A percentile compares a stretch with the other conserved stretches of the same genome.
These are phyloP conservation scores for Cladophialophora chaetospira DNA, from an alignment of 2,329 filamentous ascomycete species.

Conservation along the genomic window DNA sequence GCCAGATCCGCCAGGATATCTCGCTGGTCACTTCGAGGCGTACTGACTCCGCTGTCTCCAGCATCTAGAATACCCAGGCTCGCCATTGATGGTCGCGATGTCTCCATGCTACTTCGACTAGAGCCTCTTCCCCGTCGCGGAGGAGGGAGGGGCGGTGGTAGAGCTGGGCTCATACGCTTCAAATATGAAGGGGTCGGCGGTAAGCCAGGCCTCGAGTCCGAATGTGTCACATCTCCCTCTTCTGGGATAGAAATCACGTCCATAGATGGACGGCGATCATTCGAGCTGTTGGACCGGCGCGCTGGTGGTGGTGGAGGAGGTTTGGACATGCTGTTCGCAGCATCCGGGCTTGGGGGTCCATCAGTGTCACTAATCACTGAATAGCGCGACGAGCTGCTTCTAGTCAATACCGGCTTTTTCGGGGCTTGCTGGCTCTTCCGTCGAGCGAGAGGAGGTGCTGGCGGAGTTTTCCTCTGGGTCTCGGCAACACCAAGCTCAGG, in stretches of 20 bases:
- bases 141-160: conserved; percentile 50
- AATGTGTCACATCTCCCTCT: background rate
- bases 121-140: conserved; percentile 50
- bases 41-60: conserved; percentile 23
- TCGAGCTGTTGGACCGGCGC: conserved; percentile 49
- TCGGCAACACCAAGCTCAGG: background rate
- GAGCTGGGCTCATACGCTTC: conserved; percentile 19
- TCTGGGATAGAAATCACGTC: conserved; percentile 23
- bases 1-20: conserved; percentile 74
- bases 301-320: conserved; percentile 51
- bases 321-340: conserved; percentile 35
- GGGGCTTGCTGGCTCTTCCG: conserved; percentile 49
- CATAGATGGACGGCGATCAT: conserved; percentile 30
- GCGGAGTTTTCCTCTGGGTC: conserved; percentile 40
- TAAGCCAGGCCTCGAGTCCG: conserved; percentile 4
- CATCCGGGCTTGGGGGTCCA: conserved; percentile 38
- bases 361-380: conserved; percentile 29
- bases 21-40: conserved; percentile 34
- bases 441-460: conserved; percentile 52
- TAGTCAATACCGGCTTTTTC: conserved; percentile 40
- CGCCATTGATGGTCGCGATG: conserved; percentile 29
- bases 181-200: conserved; percentile 15
- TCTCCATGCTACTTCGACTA: conserved; percentile 42
- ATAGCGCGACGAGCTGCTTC: conserved; percentile 38
- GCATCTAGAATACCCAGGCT: conserved; percentile 17